These are phyloP conservation scores for Cordyceps pruinosa DNA, from an alignment of 2,329 filamentous ascomycete genomes.

Conservation along the genomic window DNA sequence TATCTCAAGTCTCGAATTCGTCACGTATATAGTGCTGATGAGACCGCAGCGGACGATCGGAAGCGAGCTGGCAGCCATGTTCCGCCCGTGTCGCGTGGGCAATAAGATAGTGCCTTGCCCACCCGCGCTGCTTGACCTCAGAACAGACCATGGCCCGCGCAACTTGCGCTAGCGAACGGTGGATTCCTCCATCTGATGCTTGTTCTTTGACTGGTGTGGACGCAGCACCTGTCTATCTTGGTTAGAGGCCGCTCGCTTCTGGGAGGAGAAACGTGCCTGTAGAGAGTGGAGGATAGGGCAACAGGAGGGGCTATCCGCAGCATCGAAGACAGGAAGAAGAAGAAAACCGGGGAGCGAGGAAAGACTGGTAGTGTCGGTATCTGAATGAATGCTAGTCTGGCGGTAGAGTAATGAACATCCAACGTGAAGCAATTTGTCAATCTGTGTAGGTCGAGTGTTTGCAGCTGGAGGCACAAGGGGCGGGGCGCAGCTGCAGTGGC, in stretches of 20 bases:
- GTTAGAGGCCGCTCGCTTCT: neutral
- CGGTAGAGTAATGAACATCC: neutral
- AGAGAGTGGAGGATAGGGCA: neutral
- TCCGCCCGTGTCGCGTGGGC: constrained; percentile 6
- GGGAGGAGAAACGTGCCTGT: neutral
- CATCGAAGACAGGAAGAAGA: neutral
- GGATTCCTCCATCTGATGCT: neutral
- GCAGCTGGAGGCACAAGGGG: too few species aligned
- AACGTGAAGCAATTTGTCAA: neutral
- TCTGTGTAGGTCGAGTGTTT: neutral
- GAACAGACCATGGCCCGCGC: constrained; percentile 1
- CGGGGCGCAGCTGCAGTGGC: neutral
- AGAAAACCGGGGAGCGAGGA: neutral
- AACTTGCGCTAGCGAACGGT: neutral
- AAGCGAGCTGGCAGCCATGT: neutral
- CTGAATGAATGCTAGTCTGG: constrained; percentile 6
- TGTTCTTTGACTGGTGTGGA: neutral
- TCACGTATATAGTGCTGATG: constrained; percentile 2
- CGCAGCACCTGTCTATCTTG: neutral
- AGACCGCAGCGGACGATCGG: neutral
- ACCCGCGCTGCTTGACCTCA: neutral
- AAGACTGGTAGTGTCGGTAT: neutral
- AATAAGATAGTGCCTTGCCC: neutral
- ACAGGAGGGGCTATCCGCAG: neutral
- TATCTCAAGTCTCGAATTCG: neutral